A percentile compares a stretch with the other conserved stretches of the same genome.
These are phyloP conservation scores for Clitocybe nebularis DNA, from an alignment of 1,284 basidiomycete genomes.

Conservation along the genomic window DNA sequence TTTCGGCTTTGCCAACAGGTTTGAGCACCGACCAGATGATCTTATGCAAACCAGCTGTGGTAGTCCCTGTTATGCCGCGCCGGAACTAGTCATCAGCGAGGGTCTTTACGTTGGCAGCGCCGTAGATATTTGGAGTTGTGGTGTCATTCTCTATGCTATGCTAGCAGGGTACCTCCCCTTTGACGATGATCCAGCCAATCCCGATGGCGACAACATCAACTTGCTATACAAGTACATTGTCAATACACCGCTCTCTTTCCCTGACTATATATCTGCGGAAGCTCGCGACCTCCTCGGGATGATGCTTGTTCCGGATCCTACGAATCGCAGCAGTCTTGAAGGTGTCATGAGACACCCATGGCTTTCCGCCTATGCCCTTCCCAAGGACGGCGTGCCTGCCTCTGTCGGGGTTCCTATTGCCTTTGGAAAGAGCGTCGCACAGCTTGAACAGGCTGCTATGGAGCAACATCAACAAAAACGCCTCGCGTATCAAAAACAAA, in stretches of 20 bases:
- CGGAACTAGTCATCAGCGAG: constrained; percentile 98
- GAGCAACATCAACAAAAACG: constrained; percentile 84
- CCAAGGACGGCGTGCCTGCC: constrained; percentile 20
- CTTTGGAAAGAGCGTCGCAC: constrained; percentile 72
- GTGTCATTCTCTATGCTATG: constrained; percentile 99
- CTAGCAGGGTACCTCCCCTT: constrained; percentile 99
- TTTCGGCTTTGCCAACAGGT: constrained; percentile 98
- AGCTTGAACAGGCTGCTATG: constrained; percentile 78
- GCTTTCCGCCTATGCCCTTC: constrained; percentile 63
- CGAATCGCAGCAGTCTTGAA: constrained; percentile 68
- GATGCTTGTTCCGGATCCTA: constrained; percentile 91
- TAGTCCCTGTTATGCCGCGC: constrained; percentile 97
- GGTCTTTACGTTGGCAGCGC: constrained; percentile 98
- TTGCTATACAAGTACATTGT: constrained; percentile 99
- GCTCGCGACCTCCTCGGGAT: constrained; percentile 62
- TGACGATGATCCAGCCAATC: constrained; percentile 98
- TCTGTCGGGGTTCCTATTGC: constrained; percentile 27
- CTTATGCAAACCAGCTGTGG: constrained; percentile 99
- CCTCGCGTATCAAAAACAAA: constrained; percentile 74
- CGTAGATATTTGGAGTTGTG: constrained; percentile 99
- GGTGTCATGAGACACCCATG: constrained; percentile 83
- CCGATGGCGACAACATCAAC: constrained; percentile 99
- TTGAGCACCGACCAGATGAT: constrained; percentile 88
- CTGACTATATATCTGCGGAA: constrained; percentile 83
- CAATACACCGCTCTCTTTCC: constrained; percentile 92